Evolutionary conservation across 164 flowering plant species (phyloP).

Genomic region (Echeveria elegans): DNA sequence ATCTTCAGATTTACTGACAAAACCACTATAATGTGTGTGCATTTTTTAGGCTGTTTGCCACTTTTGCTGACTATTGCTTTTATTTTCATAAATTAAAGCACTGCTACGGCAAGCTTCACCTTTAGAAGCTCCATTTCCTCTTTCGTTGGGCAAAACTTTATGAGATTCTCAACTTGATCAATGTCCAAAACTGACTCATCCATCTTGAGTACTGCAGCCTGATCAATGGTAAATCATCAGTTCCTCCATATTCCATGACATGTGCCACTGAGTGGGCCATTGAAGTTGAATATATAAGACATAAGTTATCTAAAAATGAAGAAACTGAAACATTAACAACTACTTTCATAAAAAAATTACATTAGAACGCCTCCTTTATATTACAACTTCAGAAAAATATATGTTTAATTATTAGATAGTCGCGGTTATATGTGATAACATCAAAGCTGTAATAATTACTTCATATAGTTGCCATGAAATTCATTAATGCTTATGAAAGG

Average conservation of each 20-base stretch:
- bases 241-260: background rate
- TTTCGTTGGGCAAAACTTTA: slow-evolving; percentile 68
- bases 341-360: background rate
- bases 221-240: slow-evolving; percentile 10
- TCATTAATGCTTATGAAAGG: background rate
- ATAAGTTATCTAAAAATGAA: background rate
- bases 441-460: too few relatives aligned
- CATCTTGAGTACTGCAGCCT: slow-evolving; percentile 54
- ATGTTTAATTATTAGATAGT: background rate
- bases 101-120: slow-evolving; percentile 20
- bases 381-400: too few relatives aligned
- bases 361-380: background rate
- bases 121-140: slow-evolving; percentile 65
- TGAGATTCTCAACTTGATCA: slow-evolving; percentile 65
- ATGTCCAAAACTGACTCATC: slow-evolving; percentile 53
- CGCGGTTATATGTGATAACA: too few relatives aligned
- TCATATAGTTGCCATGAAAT: too few relatives aligned
- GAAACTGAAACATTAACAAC: background rate
- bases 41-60: too few relatives aligned
- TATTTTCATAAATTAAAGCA: too few relatives aligned
- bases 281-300: background rate
- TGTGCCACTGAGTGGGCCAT: slow-evolving; percentile 5
- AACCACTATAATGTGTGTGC: background rate
- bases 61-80: too few relatives aligned
- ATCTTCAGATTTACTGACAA: background rate